Base-by-base conservation (phyloP, 768 basidiomycete species). In the Chalciporus chontae region DNA sequence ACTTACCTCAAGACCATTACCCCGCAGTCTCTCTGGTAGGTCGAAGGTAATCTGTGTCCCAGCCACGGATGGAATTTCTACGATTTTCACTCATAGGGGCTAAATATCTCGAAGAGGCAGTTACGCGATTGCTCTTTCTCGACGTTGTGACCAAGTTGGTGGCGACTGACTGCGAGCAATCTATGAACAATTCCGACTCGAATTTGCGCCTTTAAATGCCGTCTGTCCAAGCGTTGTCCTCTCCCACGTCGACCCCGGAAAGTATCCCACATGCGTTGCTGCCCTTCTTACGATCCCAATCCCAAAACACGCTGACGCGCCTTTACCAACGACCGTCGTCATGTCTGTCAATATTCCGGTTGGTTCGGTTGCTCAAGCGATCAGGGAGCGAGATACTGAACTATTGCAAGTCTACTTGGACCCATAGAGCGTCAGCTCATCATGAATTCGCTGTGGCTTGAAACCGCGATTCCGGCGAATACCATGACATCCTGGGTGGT, bases 291-390 rank as follows among this genome's bases (percentile, higher is more conserved):
- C 84, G 88, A 52, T 78, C 82, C 0, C 89, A 93, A 61, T 85
- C 88, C 0, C 87, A 90, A 65, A 83, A 77, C 51, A 83, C 85
- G 10, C 68, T 94, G 44, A 83, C 80, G 17, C 79, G 91, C 21
- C 73, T 96, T 43, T 96, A 94, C 63, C 81, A 86, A 60, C 77
- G 81, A 15, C 91, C 94, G 8, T 92, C 91, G 3, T 86, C 88
- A 71, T 93, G 92, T 69, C 79, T 96, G 45, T 85, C 90, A 21
- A 84, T 96, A 67, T 93, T 93, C 69, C 82, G 93, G 88, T 90
- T 53, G 55, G 74, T 65, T 52, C 32, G 37, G 23, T 45, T 15
- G 19, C 44, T 42, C 5, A 8, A 40, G 10, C 8, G 8, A 1
- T 11, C 13, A 4, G 17, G 9, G 27, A 40, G 38, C 17, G 17